Evolutionary conservation across 139 green algal species (phyloP).

Genomic region (Diplosphaera chodatii): DNA sequence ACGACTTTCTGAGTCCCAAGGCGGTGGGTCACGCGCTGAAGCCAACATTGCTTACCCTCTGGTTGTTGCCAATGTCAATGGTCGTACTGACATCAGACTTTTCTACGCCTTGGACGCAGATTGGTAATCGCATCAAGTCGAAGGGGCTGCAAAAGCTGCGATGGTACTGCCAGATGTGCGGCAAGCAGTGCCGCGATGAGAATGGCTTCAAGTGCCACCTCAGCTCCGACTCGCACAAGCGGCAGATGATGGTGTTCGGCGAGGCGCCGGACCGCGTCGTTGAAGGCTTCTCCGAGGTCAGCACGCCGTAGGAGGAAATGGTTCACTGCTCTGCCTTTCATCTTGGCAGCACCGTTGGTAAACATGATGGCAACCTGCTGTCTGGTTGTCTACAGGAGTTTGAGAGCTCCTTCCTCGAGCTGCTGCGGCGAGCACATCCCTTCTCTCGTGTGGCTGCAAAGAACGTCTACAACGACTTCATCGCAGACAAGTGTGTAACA

Average conservation of each 20-base stretch:
- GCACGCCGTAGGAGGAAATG: too few relatives aligned
- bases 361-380: too few relatives aligned
- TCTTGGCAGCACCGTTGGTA: too few relatives aligned
- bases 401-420: conserved; percentile 82
- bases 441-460: conserved; percentile 72
- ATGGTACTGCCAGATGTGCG: conserved; percentile 89
- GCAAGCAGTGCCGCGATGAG: conserved; percentile 97
- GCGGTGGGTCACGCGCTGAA: conserved; percentile 37
- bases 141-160: conserved; percentile 95
- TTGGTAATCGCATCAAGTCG: conserved; percentile 93
- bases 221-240: conserved; percentile 65
- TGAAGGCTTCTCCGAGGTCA: conserved; percentile 57
- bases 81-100: not conserved
- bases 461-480: conserved; percentile 93
- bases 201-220: conserved; percentile 99
- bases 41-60: not conserved
- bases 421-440: conserved; percentile 71
- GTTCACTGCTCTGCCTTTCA: too few relatives aligned
- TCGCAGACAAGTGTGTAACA: conserved; percentile 46
- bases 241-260: conserved; percentile 89
- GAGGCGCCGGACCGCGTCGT: conserved; percentile 68
- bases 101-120: too few relatives aligned
- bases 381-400: too few relatives aligned
- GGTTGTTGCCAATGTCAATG: not conserved
- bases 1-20: conserved; percentile 87